Evolutionary conservation across 2,329 filamentous ascomycete species (phyloP), one percentile per base, ranked within the genome.

Genomic region (Fonsecaea pedrosoi): DNA sequence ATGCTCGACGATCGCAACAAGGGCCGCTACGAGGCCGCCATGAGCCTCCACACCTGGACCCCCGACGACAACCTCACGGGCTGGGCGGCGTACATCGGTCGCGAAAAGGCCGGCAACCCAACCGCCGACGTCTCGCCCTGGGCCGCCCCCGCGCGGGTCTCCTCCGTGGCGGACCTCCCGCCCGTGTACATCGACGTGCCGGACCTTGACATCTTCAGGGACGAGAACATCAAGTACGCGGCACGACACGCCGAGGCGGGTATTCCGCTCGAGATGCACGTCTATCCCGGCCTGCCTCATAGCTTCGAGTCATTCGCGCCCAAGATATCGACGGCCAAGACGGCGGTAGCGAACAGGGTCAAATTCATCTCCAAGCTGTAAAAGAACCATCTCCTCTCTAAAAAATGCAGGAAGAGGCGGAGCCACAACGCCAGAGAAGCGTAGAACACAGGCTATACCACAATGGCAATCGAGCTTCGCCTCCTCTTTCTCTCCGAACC

Each of bases 1-100:
- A 84, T 84, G 82, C 73, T 84, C 9, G 81, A 84, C 70, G 79
- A 83, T 55, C 77, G 75, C 42, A 73, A 75, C 13, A 72, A 68
- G 15, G 64, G 63, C 9, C 76, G 76, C 4, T 74, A 74, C 21
- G 67, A 67, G 12, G 75, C 77, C 15, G 76, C 79, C 55, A 74
- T 75, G 25, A 70, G 70, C 3, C 75, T 77, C 40, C 73, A 75
- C 0, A 75, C 74, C 25, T 83, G 81, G 80, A 73, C 71, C 4
- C 70, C 70, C 5, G 76, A 74, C 55, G 76, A 77, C 59, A 82
- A 82, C 69, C 68, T 75, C 42, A 80, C 77, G 3, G 81, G 75
- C 3, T 84, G 82, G 55, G 37, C 55, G 8, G 34, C 55, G 37
- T 42, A 38, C 34, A 10, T 58, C n/a, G 55, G 71, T 71, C 2